Base-by-base conservation (phyloP, 1,284 basidiomycete genomes). In the Malassezia arunalokei region DNA sequence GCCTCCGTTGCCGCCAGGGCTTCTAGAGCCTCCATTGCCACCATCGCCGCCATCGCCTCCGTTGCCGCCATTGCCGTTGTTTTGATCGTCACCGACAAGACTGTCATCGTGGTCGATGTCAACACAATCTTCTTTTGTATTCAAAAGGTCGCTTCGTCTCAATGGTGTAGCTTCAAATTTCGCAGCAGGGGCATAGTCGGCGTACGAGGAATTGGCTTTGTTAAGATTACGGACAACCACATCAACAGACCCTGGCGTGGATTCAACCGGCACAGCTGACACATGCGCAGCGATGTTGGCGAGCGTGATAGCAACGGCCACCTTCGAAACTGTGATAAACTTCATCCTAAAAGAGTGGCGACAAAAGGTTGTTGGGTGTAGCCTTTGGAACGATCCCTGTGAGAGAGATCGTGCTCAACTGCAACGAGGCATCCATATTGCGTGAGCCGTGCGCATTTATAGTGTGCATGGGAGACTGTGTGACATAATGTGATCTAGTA, bases 271-370 rank as follows among this genome's bases (percentile, higher is more conserved):
- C 20, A 24, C 12, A 12, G 39, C 39, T 24, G 39, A 15, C 9
- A 24, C 9, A n/a, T 17, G 20, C 14, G 17, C n/a, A n/a, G 20
- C 40, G 12, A 49, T 14, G 46, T 47, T 43, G 2, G 51, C 51
- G 6, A 54, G 11, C 30, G 35, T 31, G 17, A 54, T 48, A 11
- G 51, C 51, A 12, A 49, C 17, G 8, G 51, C 40, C 6, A 54
- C 47, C 15, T 37, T 42, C 6, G 51, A 49, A n/a, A 31, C 30
- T 28, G 31, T 30, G 12, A 54, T 48, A n/a, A 54, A 54, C 29
- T 54, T 48, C 51, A 54, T 54, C 9, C 31, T 47, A 12, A 11
- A 35, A 35, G 20, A 24, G 20, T 24, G 20, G 20, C 20, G 20
- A 24, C 2, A 24, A 24, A 4, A 24, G 20, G 20, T 24, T 24